Evolutionary conservation across 1,284 basidiomycete species (phyloP).

Genomic region (Laetiporus sulphureus): DNA sequence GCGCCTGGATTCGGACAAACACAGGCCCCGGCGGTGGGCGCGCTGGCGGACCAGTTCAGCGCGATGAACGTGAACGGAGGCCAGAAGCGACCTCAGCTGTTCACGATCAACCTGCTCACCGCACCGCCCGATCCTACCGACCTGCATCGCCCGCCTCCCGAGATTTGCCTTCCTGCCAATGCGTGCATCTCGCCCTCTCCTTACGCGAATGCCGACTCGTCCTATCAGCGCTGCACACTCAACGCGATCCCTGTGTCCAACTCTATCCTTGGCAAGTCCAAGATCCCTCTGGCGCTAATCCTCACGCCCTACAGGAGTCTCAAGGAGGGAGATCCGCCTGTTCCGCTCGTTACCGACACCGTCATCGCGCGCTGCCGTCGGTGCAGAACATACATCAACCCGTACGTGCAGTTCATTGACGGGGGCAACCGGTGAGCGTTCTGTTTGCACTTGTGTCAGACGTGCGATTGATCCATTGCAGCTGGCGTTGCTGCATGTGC

Average conservation of each 20-base stretch:
- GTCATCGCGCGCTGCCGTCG: slow-evolving; percentile 97
- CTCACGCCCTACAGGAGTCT: slow-evolving; percentile 88
- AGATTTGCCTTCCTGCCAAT: slow-evolving; percentile 82
- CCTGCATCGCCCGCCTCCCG: slow-evolving; percentile 77
- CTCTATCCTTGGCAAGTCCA: slow-evolving; percentile 87
- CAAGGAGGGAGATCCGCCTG: slow-evolving; percentile 20
- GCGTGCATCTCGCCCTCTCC: slow-evolving; percentile 79
- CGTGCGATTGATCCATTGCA: slow-evolving; percentile 20
- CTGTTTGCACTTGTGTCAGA: background rate
- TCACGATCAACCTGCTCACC: slow-evolving; percentile 85
- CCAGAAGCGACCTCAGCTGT: slow-evolving; percentile 67
- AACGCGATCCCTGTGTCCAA: slow-evolving; percentile 93
- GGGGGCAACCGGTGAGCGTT: slow-evolving; percentile 81
- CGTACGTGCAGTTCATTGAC: slow-evolving; percentile 97
- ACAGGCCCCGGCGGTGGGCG: slow-evolving; percentile 41
- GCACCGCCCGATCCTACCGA: slow-evolving; percentile 87
- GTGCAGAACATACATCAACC: slow-evolving; percentile 98
- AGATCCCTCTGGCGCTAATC: slow-evolving; percentile 88
- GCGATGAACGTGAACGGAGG: slow-evolving; percentile 79
- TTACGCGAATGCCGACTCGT: slow-evolving; percentile 80
- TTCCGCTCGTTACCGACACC: slow-evolving; percentile 55
- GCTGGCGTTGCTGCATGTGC: slow-evolving; percentile 99
- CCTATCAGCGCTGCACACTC: slow-evolving; percentile 90
- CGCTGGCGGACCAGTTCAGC: slow-evolving; percentile 79
- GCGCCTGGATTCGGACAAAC: slow-evolving; percentile 37